Percentiles rank a stretch among this genome's conserved stretches.
Conservation (phyloP, 768 basidiomycete species). For the Wakefieldia striispora region DNA sequence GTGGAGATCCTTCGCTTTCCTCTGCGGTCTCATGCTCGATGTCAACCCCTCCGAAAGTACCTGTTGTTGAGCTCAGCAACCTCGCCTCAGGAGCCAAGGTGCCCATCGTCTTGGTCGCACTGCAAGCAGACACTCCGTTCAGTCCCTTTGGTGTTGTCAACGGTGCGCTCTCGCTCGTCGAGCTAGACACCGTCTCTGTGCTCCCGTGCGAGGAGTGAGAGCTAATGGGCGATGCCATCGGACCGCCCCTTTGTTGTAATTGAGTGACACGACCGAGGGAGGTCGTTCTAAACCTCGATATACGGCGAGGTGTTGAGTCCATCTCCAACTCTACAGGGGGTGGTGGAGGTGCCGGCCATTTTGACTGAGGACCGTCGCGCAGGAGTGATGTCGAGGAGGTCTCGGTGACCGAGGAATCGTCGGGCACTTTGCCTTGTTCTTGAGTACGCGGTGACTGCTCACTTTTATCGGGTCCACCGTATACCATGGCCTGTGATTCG, state of each 20-base stretch:
- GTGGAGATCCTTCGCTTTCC: neutral
- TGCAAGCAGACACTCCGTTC: constrained; percentile 3
- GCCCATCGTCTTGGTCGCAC: constrained; percentile 7
- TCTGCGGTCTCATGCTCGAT: constrained; percentile 8
- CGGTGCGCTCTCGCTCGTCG: constrained; percentile 23
- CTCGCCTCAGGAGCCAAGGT: constrained; percentile 24
- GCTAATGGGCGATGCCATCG: constrained; percentile 45
- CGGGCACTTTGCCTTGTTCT: constrained; percentile 10
- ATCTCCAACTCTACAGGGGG: constrained; percentile 25
- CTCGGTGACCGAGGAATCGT: constrained; percentile 14
- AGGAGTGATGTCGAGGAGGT: constrained; percentile 16
- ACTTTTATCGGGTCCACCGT: neutral
- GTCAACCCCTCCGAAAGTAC: constrained; percentile 38
- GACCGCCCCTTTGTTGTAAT: constrained; percentile 14
- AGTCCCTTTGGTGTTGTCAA: constrained; percentile 18
- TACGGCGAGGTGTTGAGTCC: constrained; percentile 25
- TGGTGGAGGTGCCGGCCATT: constrained; percentile 33
- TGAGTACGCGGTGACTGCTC: constrained; percentile 5
- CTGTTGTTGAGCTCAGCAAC: constrained; percentile 31
- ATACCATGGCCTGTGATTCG: neutral
- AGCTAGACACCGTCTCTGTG: constrained; percentile 35
- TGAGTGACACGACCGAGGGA: constrained; percentile 29
- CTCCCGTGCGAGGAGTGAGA: constrained; percentile 42
- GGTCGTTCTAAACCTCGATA: constrained; percentile 28
- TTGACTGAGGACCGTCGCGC: constrained; percentile 20